These are phyloP conservation scores for Escovopsis sp. DNA, from an alignment of 2,329 filamentous ascomycete genomes.

Conservation along the genomic window DNA sequence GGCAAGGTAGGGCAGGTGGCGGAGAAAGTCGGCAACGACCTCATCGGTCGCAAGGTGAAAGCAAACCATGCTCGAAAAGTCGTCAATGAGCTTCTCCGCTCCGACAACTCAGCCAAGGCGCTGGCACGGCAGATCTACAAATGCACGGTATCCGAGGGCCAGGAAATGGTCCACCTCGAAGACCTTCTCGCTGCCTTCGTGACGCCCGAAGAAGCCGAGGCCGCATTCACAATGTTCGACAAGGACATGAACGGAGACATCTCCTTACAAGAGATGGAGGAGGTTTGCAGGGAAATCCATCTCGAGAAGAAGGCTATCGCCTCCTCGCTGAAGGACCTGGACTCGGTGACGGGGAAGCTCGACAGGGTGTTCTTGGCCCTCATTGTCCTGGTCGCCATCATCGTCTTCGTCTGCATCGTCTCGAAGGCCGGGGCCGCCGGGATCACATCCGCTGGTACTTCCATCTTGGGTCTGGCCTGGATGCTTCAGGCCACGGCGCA, in stretches of 20 bases:
- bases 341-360: conserved; percentile 82
- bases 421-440: conserved; percentile 83
- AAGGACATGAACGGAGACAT: conserved; percentile 95
- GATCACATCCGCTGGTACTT: conserved; percentile 75
- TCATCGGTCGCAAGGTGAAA: conserved; percentile 60
- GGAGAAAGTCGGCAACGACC: conserved; percentile 75
- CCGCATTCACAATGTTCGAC: conserved; percentile 84
- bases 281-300: conserved; percentile 86
- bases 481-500: conserved; percentile 84
- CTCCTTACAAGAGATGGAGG: conserved; percentile 85
- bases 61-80: conserved; percentile 75
- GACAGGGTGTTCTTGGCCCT: conserved; percentile 82
- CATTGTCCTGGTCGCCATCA: conserved; percentile 61
- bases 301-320: conserved; percentile 91
- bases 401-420: conserved; percentile 80
- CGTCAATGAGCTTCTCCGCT: conserved; percentile 60
- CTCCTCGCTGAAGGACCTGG: conserved; percentile 83
- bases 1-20: conserved; percentile 75
- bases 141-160: conserved; percentile 61
- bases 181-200: conserved; percentile 69
- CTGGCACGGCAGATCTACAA: conserved; percentile 79
- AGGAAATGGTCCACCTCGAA: conserved; percentile 61
- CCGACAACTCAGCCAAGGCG: conserved; percentile 60
- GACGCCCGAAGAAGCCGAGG: conserved; percentile 71
- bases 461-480: conserved; percentile 83